Base-by-base conservation (phyloP, 139 green algal genomes). In the Chlorella sorokiniana region DNA sequence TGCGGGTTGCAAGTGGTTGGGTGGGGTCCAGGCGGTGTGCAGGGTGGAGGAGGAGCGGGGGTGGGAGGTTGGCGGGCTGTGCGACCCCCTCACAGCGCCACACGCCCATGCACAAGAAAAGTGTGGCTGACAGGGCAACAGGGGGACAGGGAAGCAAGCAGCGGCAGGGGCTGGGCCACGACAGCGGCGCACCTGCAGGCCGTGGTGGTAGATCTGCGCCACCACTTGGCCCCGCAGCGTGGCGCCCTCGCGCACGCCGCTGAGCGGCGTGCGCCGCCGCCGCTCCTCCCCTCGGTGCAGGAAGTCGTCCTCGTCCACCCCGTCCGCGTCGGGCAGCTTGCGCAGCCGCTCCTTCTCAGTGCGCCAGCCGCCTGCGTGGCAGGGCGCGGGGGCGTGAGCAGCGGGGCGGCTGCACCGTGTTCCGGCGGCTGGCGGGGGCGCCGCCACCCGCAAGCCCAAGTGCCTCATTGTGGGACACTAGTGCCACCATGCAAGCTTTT, bases 191-290 rank as follows among this genome's bases (percentile, higher is more conserved):
- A 89, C 77, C 69, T 81, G 62, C 31, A 71, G 35, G 0, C 85
- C 85, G n/a, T 85, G 75, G 72, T 87, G 77, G 20, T 81, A 40
- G 40, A 85, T 33, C 20, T 77, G 38, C 22, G 37, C 42, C 35
- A 56, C 35, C 9, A 89, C 82, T 2, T 22, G 78, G 27, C 85
- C 85, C 27, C 27, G 31, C 20, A 89, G 25, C 44, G 76, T 45
- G 33, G 42, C n/a, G 1, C 85, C 85, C 75, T 79, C 79, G 25
- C 63, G 63, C 35, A 88, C 23, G 40, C 52, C 68, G 20, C 23
- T 23, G 48, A 89, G 45, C 41, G 63, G n/a, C 22, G 31, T 71
- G 25, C 83, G 83, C n/a, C 79, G 52, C 25, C 25, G 45, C 1
- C 31, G 40, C 6, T 62, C 61, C 31, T n/a, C 59, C 25, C 63